Evolutionary conservation across 805 yeast species (phyloP), one percentile per base, ranked within the genome.

Genomic region (Schwanniomyces polymorphus): DNA sequence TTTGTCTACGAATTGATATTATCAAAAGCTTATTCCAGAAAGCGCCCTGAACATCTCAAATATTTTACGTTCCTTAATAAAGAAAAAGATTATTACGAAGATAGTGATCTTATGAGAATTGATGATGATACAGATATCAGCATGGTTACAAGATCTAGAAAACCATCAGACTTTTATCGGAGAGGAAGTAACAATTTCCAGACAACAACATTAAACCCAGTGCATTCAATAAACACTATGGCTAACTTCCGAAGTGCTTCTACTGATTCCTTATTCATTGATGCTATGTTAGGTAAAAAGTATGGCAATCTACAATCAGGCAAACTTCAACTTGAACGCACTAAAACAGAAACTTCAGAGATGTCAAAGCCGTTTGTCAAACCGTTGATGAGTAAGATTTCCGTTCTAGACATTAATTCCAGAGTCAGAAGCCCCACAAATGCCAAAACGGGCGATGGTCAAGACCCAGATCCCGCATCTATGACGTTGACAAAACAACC

Each of bases 191-290:
- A 54, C 44, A 45, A 31, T 29, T n/a, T 41, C 16, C 40, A 41
- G 18, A 11, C 40, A 17, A 42, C 26, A 23, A 40, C 37, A 18
- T 50, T 68, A 17, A 48, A 51, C 1, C 70, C 67, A 7, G 60
- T 60, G 21, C 61, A 61, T 41, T 68, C 74, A 5, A 64, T 67
- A 11, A 58, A 64, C 26, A 69, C 75, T 1, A 48, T 70, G 33
- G 65, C 65, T 3, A 67, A 67, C 42, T 60, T 67, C 42, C 59
- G 68, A 33, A 67, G 70, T 33, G 74, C 72, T 38, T 70, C 73
- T 44, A 67, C 71, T 34, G 76, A 70, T 47, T 66, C 72, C 21
- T 48, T 67, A 29, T 66, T 68, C 41, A 62, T 68, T 38, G 74
- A 69, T 43, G 73, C 68, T 41, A 51, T 65, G 17, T 50, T 68